Base-by-base conservation (phyloP, 805 yeast species). In the Cyberlindnera mycetangii region DNA sequence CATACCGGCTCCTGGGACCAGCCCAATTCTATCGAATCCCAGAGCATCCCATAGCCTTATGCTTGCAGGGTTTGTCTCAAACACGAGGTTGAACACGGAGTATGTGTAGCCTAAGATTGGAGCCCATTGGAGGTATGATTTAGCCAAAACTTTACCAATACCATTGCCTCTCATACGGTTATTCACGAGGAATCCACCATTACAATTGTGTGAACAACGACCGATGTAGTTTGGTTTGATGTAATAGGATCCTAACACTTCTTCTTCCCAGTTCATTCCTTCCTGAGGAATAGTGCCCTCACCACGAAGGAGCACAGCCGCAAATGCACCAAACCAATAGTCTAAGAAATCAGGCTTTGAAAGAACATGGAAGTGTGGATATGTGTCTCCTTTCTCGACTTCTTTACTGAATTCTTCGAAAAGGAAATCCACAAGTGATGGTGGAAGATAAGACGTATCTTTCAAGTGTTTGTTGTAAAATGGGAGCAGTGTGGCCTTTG, bases 181-280 rank as follows among this genome's bases (percentile, higher is more conserved):
- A 47, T 76, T 76, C 7, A 90, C 96, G 10, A 89, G 60, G 58
- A 90, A 90, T 0, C 95, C 96, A 0, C 82, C 97, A 61, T 90
- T 90, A 57, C 96, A 88, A 22, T 79, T 83, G 57, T 90, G 97
- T 0, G 93, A 79, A 50, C 92, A 83, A 46, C 96, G 75, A 8
- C 95, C 96, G 2, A 72, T 65, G 60, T 89, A 90, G 64, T 90
- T 90, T 15, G 98, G 96, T 58, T 86, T 89, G 55, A 89, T 71
- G 62, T 83, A 86, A 60, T 83, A 85, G 2, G 85, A 77, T 1
- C 97, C 97, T 36, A 88, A 60, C 48, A 81, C 76, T 7, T 54
- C 51, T 0, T 68, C 58, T 5, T 69, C 65, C 81, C 84, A 79
- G 12, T 51, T 52, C n/a, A 58, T 44, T n/a, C 61, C 55, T 10